phyloP scores from a whole-genome alignment of 768 basidiomycete genomes.

The Termitomyces sp. region DNA sequence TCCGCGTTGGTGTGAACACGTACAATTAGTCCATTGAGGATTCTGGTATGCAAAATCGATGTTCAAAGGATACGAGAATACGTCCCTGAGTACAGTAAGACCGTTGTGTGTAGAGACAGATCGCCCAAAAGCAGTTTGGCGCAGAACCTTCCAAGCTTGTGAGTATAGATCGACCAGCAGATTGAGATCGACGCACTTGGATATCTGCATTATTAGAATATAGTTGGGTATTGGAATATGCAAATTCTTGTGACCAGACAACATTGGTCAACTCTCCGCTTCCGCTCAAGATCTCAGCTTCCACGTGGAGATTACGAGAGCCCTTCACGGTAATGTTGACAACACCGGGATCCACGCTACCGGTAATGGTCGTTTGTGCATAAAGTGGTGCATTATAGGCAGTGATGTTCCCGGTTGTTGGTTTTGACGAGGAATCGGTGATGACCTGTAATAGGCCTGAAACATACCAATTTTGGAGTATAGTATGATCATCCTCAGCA shows the following conservation, averaged over 20 bases:
- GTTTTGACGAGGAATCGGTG: constrained; percentile 53
- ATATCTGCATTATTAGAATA: constrained; percentile 43
- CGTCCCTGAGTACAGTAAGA: constrained; percentile 31
- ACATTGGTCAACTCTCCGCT: constrained; percentile 54
- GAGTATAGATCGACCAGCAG: background rate
- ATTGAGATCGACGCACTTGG: constrained; percentile 24
- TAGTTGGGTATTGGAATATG: constrained; percentile 58
- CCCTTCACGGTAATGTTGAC: constrained; percentile 62
- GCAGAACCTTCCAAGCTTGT: constrained; percentile 26
- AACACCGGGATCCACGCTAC: constrained; percentile 35
- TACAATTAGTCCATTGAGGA: constrained; percentile 30
- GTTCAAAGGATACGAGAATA: constrained; percentile 39
- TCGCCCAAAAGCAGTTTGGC: constrained; percentile 33
- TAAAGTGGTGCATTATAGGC: constrained; percentile 53
- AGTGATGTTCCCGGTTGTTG: constrained; percentile 66
- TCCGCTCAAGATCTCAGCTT: constrained; percentile 55
- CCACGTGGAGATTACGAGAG: constrained; percentile 50
- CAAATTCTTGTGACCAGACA: constrained; percentile 54
- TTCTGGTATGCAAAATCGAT: constrained; percentile 38
- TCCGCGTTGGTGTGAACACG: constrained; percentile 12
- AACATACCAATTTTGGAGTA: constrained; percentile 75
- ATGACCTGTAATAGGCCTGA: constrained; percentile 67
- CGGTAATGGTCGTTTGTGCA: constrained; percentile 45
- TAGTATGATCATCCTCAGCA: constrained; percentile 57
- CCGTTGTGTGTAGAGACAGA: constrained; percentile 37